Evolutionary conservation across 495 filamentous ascomycete genomes (phyloP), one percentile per base, ranked within the genome.

Genomic region (Pyrenula massariospora): DNA sequence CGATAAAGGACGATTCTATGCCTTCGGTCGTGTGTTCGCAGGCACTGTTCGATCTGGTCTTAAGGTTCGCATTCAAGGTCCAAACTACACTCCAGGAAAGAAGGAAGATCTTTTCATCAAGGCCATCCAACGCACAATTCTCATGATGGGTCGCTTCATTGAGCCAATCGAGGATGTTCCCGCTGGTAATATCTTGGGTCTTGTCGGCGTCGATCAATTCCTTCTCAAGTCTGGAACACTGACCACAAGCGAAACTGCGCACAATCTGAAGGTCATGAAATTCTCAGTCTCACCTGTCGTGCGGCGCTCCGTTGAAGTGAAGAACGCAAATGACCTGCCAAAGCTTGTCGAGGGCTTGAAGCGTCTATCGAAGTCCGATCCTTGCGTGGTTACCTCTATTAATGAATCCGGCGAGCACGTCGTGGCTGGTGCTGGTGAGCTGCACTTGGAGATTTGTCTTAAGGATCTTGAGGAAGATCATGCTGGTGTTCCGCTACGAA

Each of bases 181-280:
- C 62, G 90, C 92, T 66, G 93, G 93, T 80, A 99, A 99, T 84
- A 97, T 99, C 77, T 85, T 94, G 66, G 93, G 93, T 81, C 80
- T 99, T 63, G 93, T 99, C 68, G 93, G 93, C 86, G 87, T 99
- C 69, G 93, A 99, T 73, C 93, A 99, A 82, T 99, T 99, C 88
- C 79, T 99, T 77, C 89, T 99, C 82, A 99, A 99, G 85, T 97
- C 93, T 68, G 93, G 93, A 84, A 99, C 93, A 63, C 85, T 99
- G 61, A 95, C 91, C 73, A 99, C 94, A 68, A 84, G 83, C 67
- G 93, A 99, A 60, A 92, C 91, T 59, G 93, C 93, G 65, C 93
- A 99, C 86, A 99, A 99, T 84, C 76, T 99, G 63, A 99, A 97
- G 85, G 93, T 99, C 76, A 99, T 99, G 93, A 96, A 95, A 79